Evolutionary conservation across 306 rosid genomes (phyloP).

Genomic region (Notholithocarpus densiflorus): DNA sequence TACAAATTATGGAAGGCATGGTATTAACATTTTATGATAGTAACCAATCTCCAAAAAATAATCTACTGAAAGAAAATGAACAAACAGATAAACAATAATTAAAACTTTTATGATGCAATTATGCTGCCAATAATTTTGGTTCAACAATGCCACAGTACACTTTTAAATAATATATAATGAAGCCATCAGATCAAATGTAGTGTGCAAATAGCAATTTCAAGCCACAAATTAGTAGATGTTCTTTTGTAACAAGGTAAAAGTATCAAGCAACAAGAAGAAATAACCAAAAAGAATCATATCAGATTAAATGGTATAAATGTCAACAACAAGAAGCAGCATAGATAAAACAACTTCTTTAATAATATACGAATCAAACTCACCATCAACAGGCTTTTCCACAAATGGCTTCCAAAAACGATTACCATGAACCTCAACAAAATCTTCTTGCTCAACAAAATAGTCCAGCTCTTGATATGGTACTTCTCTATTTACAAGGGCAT

Average conservation of each 20-base stretch:
- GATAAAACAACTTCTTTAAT: conserved; percentile 16
- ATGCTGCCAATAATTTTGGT: background rate
- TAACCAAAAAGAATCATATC: background rate
- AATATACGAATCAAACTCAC: conserved; percentile 48
- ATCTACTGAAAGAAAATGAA: background rate
- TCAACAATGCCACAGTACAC: background rate
- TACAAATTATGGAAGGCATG: background rate
- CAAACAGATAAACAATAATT: background rate
- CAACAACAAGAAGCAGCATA: conserved; percentile 14
- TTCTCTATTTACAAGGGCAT: conserved; percentile 91
- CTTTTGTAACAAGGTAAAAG: background rate
- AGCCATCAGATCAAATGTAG: background rate
- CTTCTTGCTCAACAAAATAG: conserved; percentile 91
- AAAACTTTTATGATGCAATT: background rate
- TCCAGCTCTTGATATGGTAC: conserved; percentile 71
- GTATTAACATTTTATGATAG: background rate
- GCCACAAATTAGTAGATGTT: background rate
- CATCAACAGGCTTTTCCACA: conserved; percentile 97
- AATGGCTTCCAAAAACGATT: conserved; percentile 90
- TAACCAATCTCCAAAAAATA: background rate
- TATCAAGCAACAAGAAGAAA: background rate
- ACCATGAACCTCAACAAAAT: conserved; percentile 91
- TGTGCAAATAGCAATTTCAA: background rate
- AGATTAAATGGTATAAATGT: background rate
- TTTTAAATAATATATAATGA: background rate